Conservation (phyloP, 139 green algal genomes). For the Chlorella sp. region DNA sequence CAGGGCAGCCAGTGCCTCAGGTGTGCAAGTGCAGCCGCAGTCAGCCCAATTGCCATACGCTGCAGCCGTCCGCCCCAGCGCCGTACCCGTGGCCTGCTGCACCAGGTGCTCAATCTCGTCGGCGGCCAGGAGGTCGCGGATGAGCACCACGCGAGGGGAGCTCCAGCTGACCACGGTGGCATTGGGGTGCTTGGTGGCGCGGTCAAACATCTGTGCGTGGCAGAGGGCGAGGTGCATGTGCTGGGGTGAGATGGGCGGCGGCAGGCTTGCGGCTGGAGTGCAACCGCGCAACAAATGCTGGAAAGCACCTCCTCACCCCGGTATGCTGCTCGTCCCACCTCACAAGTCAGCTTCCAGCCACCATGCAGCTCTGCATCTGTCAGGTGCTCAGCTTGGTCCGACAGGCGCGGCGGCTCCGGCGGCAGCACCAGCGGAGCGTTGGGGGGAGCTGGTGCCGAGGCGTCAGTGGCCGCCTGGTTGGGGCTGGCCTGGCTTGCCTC, state of each 20-base stretch:
- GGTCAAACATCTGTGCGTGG: constrained; percentile 46
- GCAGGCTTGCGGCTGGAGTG: too few relatives aligned
- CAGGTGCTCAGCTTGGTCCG: background rate
- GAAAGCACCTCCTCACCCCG: too few relatives aligned
- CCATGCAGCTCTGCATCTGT: constrained; percentile 29
- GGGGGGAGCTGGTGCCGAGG: background rate
- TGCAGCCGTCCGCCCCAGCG: background rate
- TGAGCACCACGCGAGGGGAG: constrained; percentile 16
- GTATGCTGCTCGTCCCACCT: too few relatives aligned
- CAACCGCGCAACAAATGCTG: too few relatives aligned
- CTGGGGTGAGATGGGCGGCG: too few relatives aligned
- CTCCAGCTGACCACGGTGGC: constrained; percentile 26
- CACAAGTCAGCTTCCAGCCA: constrained; percentile 51
- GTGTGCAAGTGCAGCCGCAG: background rate
- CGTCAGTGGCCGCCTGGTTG: too few relatives aligned
- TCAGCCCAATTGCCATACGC: too few relatives aligned
- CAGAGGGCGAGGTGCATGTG: too few relatives aligned
- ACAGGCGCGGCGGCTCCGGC: too few relatives aligned
- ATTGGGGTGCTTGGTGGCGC: constrained; percentile 30
- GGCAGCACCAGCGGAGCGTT: background rate
- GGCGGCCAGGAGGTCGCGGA: constrained; percentile 30
- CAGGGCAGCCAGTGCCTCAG: too few relatives aligned
- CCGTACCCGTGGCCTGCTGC: constrained; percentile 7
- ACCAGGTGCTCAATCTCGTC: constrained; percentile 53
- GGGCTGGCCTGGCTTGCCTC: too few relatives aligned